phyloP scores from a whole-genome alignment of 2,329 filamentous ascomycete species.

The Leptographium lundbergii region DNA sequence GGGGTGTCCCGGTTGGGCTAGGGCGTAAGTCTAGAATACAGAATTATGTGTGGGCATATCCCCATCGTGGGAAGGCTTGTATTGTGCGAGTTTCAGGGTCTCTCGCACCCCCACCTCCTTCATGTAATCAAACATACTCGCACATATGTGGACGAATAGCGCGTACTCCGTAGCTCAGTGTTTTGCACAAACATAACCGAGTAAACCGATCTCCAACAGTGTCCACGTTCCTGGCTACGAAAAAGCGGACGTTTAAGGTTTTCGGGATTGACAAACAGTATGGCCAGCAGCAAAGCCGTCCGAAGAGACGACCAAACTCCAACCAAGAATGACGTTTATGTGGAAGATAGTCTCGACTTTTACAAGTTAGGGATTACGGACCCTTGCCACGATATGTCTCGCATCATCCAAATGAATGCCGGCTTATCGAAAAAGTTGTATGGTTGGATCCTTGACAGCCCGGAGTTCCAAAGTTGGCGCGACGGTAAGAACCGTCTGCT shows the following conservation, averaged over 20 bases:
- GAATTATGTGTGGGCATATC: not conserved
- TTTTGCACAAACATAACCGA: not conserved
- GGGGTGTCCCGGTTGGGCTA: too few relatives aligned
- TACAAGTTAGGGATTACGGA: not conserved
- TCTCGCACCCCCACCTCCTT: not conserved
- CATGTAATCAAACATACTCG: not conserved
- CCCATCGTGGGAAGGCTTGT: not conserved
- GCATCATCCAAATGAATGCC: not conserved
- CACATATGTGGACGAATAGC: too few relatives aligned
- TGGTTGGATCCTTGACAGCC: not conserved
- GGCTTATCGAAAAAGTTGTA: not conserved
- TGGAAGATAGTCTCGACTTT: not conserved
- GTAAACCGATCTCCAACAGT: not conserved
- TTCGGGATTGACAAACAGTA: not conserved
- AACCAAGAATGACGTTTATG: not conserved
- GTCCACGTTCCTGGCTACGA: not conserved
- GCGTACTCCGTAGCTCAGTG: too few relatives aligned
- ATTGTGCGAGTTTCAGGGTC: not conserved
- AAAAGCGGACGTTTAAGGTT: not conserved
- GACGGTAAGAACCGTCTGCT: not conserved
- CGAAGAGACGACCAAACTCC: not conserved
- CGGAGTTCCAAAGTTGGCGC: not conserved
- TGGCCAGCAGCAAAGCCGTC: not conserved
- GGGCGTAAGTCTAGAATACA: not conserved
- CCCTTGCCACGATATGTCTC: not conserved